Base-by-base conservation (phyloP, 805 yeast species). In the Yueomyces sinensis region DNA sequence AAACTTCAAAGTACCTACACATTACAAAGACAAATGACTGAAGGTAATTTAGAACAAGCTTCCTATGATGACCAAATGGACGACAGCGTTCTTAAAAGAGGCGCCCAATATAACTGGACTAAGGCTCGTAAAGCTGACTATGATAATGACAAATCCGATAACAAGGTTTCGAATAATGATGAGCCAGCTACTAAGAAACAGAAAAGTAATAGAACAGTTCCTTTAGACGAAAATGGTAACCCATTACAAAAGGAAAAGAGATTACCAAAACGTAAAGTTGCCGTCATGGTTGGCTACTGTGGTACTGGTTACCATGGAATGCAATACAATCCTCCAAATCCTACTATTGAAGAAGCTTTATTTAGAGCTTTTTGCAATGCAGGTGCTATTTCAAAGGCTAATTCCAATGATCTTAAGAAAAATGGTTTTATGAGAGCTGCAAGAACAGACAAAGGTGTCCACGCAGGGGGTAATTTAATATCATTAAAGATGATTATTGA, bases 261-360 rank as follows among this genome's bases (percentile, higher is more conserved):
- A 55, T 45, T 70, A 68, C 95, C 95, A n/a, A 89, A 89, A 66
- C 72, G 74, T 48, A 87, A 87, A 52, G 95, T 84, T 17, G 96
- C 95, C 0, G 73, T 82, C 47, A 66, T 83, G 73, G 66, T 89
- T 40, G 96, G 97, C 4, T 89, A 89, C 61, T 83, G 95, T 52
- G 97, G 97, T 20, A 76, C 95, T 1, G 95, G 96, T 0, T 89
- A 86, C 58, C 91, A 84, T 58, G 97, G 97, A 4, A 82, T 89
- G 93, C 97, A 89, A 56, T 62, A 79, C 42, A 87, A 87, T 51
- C 91, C 94, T 3, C 93, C 86, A 11, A 72, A 74, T 30, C 74
- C 74, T 48, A 89, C 97, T 15, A 87, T 89, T 43, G 97, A 89
- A 58, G 87, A 84, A 6, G 96, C 79, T 31, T 47, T 89, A 9